Base-by-base conservation (phyloP, 345 rosid species). In the Corchorus capsularis region DNA sequence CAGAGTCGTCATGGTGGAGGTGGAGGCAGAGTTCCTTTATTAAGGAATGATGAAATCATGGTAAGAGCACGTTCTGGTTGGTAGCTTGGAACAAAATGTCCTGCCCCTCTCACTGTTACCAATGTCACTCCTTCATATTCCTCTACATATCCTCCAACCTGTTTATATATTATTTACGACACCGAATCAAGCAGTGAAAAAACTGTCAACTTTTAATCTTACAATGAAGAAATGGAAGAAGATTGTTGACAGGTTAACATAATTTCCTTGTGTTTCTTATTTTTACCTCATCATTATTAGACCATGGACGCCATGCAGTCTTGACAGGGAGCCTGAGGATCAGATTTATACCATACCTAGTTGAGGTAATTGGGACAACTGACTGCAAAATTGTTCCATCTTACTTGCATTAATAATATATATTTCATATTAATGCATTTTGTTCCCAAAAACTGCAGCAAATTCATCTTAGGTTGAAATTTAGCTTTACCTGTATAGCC, bases 91-190 rank as follows among this genome's bases (percentile, higher is more conserved):
- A 90, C 91, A 77, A 74, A 49, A 76, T 88, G 91, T 17, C 93
- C 91, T 1, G 91, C 93, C 41, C 88, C 91, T 69, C 91, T 83
- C 54, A 89, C 90, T 9, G 90, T 89, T 65, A 78, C 87, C 1
- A 87, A 71, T n/a, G 86, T 80, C 71, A 88, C 57, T 15, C 91
- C 93, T 15, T 80, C 87, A 54, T 83, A 88, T 76, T 82, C 90
- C 60, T 80, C 82, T 39, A 85, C 76, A 80, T 89, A 86, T 76
- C 91, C 91, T 69, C 86, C 93, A 8, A 86, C 35, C 39, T 35
- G 35, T 17, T 43, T 7, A 2, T 6, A 43, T 4, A 1, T 1
- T 6, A 43, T 7, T 7, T 39, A 6, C 7, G 4, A 43, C 4
- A 43, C 4, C 0, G 47, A 3, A 43, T 13, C 16, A 19, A 3